These are phyloP conservation scores for Petunia hybrid DNA, from an alignment of 305 asterid genomes.

Conservation along the genomic window DNA sequence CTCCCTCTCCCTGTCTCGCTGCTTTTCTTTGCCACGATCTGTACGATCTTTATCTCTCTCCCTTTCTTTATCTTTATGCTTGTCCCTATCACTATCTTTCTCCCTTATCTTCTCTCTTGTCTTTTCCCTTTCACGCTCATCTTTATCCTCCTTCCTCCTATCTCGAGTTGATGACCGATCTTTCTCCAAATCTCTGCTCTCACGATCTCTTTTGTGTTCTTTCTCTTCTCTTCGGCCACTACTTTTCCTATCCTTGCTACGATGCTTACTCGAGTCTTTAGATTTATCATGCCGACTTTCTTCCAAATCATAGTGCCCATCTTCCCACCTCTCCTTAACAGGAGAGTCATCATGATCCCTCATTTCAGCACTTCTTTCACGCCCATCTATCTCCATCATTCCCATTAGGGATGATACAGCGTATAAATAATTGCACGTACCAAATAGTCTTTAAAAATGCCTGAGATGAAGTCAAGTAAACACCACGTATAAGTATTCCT, in stretches of 20 bases:
- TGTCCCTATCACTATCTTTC: constrained; percentile 64
- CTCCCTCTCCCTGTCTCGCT: constrained; percentile 58
- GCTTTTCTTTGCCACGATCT: constrained; percentile 64
- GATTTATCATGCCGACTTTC: constrained; percentile 55
- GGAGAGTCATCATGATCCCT: constrained; percentile 58
- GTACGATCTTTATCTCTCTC: constrained; percentile 63
- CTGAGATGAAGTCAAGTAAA: neutral
- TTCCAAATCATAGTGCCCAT: constrained; percentile 55
- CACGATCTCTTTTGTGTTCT: constrained; percentile 66
- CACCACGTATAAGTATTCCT: neutral
- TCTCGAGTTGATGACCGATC: constrained; percentile 58
- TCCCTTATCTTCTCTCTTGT: constrained; percentile 56
- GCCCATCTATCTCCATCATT: constrained; percentile 56
- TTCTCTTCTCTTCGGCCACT: constrained; percentile 70
- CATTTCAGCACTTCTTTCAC: constrained; percentile 59
- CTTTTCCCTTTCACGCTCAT: constrained; percentile 63
- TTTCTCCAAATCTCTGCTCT: constrained; percentile 56
- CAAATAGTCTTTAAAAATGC: neutral
- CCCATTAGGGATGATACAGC: constrained; percentile 12
- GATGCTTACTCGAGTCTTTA: constrained; percentile 59
- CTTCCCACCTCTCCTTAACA: constrained; percentile 60
- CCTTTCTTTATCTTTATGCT: constrained; percentile 63
- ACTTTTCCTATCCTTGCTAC: constrained; percentile 66
- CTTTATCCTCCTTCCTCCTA: constrained; percentile 75
- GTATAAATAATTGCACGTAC: neutral